Evolutionary conservation across 108 stramenopile species (phyloP).

Genomic region (Parietichytrium sp.): DNA sequence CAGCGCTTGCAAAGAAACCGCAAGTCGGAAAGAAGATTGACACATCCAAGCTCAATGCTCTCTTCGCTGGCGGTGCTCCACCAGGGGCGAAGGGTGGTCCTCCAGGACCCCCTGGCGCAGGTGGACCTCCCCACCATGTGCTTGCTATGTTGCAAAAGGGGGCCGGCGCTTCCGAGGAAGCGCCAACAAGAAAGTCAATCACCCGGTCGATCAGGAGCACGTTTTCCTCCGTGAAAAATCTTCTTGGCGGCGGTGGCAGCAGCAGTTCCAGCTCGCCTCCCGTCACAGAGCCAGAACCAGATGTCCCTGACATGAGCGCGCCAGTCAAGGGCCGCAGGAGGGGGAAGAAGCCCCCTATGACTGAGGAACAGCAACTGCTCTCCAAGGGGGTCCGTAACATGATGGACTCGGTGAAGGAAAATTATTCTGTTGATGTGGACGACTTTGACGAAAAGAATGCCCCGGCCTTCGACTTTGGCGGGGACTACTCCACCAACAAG

Average conservation of each 20-base stretch:
- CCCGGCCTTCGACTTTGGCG: constrained; percentile 39
- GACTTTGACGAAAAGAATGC: constrained; percentile 8
- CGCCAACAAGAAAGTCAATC: too few species aligned
- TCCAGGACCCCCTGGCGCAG: neutral
- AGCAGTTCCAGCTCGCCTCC: too few species aligned
- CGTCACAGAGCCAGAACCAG: too few species aligned
- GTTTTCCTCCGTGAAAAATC: too few species aligned
- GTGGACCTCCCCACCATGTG: neutral
- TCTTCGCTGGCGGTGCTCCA: constrained; percentile 19
- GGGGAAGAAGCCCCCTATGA: neutral
- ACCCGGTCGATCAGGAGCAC: too few species aligned
- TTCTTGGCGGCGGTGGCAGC: too few species aligned
- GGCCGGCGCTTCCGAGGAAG: neutral
- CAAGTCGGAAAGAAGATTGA: neutral
- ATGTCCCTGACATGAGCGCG: too few species aligned
- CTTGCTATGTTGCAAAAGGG: neutral
- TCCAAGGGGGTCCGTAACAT: neutral
- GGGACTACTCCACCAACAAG: neutral
- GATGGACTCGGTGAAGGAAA: constrained; percentile 16
- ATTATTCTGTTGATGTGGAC: neutral
- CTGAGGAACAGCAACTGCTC: neutral
- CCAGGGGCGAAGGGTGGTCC: neutral
- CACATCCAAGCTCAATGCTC: neutral
- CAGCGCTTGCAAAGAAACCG: neutral
- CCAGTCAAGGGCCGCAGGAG: too few species aligned